Percentiles rank a stretch among this genome's conserved stretches.
Conservation (phyloP, 2,329 filamentous ascomycete genomes). For the Coniochaeta hoffmannii region DNA sequence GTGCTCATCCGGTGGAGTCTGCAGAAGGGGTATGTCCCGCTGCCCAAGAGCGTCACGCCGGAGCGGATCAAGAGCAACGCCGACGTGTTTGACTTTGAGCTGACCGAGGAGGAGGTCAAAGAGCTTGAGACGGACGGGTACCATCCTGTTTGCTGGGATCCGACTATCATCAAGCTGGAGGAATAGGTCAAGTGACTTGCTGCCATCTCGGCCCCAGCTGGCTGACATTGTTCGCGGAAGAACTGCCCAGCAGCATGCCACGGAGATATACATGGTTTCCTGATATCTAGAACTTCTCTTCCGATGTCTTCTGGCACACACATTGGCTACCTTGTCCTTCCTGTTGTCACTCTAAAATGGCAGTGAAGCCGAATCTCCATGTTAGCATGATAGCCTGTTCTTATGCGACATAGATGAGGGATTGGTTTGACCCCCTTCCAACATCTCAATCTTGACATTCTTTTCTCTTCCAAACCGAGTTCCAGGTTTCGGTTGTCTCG, state of each 20-base stretch:
- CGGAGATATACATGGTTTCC: neutral
- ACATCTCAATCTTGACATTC: neutral
- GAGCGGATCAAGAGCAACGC: constrained; percentile 56
- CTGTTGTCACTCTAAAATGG: too few species aligned
- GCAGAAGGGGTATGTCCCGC: constrained; percentile 64
- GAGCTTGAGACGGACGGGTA: constrained; percentile 28
- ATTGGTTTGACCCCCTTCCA: neutral
- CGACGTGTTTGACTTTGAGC: constrained; percentile 53
- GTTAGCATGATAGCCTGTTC: neutral
- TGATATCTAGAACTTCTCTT: neutral
- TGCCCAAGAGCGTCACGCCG: constrained; percentile 57
- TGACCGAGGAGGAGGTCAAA: constrained; percentile 48
- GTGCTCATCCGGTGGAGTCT: constrained; percentile 74
- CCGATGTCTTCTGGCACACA: neutral
- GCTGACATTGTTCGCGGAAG: neutral
- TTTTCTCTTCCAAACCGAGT: neutral
- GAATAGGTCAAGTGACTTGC: constrained; percentile 2
- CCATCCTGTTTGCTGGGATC: constrained; percentile 21
- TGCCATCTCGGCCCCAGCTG: neutral
- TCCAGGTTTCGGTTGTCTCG: constrained; percentile 3
- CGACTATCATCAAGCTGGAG: constrained; percentile 12
- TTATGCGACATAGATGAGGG: neutral
- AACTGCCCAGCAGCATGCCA: neutral
- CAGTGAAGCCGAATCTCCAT: neutral
- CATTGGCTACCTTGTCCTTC: too few species aligned